Base-by-base conservation (phyloP, 306 rosid genomes). In the Arachis hypogaea region DNA sequence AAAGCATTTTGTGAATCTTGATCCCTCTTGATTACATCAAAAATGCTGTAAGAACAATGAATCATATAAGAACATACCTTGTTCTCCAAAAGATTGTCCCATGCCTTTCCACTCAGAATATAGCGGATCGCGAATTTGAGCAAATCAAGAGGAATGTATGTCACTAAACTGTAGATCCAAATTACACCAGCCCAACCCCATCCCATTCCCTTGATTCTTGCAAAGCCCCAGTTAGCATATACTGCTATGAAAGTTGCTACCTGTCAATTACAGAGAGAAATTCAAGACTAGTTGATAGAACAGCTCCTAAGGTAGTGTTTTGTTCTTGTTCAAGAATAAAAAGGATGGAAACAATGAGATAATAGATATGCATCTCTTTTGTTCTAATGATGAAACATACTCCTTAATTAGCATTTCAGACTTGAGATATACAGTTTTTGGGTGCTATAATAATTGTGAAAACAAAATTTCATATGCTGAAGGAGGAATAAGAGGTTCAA, bases 131-230 rank as follows among this genome's bases (percentile, higher is more conserved):
- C 90, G 62, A 94, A 89, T 77, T 94, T 94, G 71, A 94, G 90
- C 5, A 88, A 2, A 87, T 94, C 98, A 28, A 94, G 97, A 85
- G 98, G 98, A 72, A 89, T 0, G 52, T 94, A 94, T 30, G 98
- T 94, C 47, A 89, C 88, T 56, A 92, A 9, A 74, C 90, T 94
- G 58, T 84, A 94, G 1, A 94, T 72, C 98, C 98, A 94, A 76
- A 94, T 85, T 5, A 89, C 93, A 73, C 96, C 98, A 57, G 98
- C 98, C 98, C 98, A 94, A 43, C 98, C 96, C 98, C 97, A 94
- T 72, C 98, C 98, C 66, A 67, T 51, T 69, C 97, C 98, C 40
- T 88, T 18, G 10, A 92, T 94, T 61, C 88, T 86, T n/a, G 98
- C 97, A 57, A 94, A 94, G 11, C 36, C 81, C 96, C 96, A 89